A percentile compares a stretch with the other conserved stretches of the same genome.
Conservation (phyloP, 306 rosid species). For the Corylus heterophylla region DNA sequence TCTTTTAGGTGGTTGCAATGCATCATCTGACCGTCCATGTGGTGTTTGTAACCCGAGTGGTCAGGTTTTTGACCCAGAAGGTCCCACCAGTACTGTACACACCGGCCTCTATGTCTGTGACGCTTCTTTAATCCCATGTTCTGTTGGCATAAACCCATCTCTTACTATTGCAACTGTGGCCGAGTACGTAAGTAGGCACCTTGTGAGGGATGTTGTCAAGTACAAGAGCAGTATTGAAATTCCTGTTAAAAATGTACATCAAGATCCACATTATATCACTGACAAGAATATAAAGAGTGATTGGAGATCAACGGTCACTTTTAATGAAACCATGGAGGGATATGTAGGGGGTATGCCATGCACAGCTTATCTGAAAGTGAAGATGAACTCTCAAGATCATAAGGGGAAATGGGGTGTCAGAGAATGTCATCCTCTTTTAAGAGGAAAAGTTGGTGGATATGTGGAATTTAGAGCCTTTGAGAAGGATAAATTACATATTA, state of each 20-base stretch:
- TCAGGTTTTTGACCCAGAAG: slow-evolving; percentile 31
- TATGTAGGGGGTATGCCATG: slow-evolving; percentile 38
- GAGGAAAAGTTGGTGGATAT: slow-evolving; percentile 37
- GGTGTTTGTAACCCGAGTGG: slow-evolving; percentile 41
- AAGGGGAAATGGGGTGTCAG: slow-evolving; percentile 14
- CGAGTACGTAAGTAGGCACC: slow-evolving; percentile 32
- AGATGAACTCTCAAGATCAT: slow-evolving; percentile 27
- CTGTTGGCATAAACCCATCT: slow-evolving; percentile 40
- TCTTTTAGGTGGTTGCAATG: slow-evolving; percentile 40
- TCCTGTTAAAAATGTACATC: slow-evolving; percentile 1
- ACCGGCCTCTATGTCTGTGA: slow-evolving; percentile 34
- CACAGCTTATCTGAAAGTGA: slow-evolving; percentile 28
- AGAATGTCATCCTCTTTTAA: slow-evolving; percentile 27
- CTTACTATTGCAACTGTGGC: slow-evolving; percentile 35
- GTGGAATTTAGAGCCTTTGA: slow-evolving; percentile 33
- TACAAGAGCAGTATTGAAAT: slow-evolving; percentile 12
- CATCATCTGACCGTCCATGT: slow-evolving; percentile 25
- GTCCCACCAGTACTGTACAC: slow-evolving; percentile 18
- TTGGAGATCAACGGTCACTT: slow-evolving; percentile 14
- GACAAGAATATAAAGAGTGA: not conserved
- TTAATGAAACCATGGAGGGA: slow-evolving; percentile 37
- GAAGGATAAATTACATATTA: slow-evolving; percentile 28
- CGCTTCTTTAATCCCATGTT: slow-evolving; percentile 44
- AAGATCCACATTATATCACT: slow-evolving; percentile 1
- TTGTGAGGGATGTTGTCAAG: slow-evolving; percentile 32